Percentiles rank a stretch among this genome's conserved stretches.
phyloP scores from a whole-genome alignment of 208 protist species.

The Porcisia deanei region DNA sequence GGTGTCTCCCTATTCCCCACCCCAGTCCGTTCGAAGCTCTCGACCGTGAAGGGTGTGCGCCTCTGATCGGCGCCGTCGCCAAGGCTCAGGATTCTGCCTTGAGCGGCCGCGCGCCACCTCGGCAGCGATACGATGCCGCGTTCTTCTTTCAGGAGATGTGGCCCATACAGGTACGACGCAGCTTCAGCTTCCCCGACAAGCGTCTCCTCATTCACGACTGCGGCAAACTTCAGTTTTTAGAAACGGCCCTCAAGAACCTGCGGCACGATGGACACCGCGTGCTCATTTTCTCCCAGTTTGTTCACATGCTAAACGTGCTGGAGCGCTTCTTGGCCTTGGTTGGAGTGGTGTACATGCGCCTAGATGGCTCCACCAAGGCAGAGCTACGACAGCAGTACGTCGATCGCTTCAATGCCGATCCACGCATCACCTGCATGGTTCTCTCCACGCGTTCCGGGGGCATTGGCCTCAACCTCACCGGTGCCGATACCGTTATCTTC shows the following conservation, averaged over 20 bases:
- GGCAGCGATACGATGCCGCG: conserved; percentile 53
- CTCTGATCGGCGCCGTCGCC: conserved; percentile 36
- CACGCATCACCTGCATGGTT: conserved; percentile 97
- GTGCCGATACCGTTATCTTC: conserved; percentile 99
- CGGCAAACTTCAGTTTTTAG: conserved; percentile 96
- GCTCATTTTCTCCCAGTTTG: conserved; percentile 99
- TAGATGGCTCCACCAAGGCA: conserved; percentile 94
- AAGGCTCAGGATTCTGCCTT: conserved; percentile 10
- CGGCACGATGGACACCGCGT: conserved; percentile 88
- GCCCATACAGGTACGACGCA: conserved; percentile 68
- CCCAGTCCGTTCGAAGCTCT: conserved; percentile 26
- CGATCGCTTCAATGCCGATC: conserved; percentile 94
- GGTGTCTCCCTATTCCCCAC: conserved; percentile 44
- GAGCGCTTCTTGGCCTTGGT: conserved; percentile 95
- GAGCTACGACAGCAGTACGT: conserved; percentile 93
- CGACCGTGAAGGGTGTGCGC: conserved; percentile 31
- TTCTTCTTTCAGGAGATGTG: conserved; percentile 67
- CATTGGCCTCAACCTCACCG: conserved; percentile 98
- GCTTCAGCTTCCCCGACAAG: conserved; percentile 95
- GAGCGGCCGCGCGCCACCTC: conserved; percentile 2
- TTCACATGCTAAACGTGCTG: conserved; percentile 97
- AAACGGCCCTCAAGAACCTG: conserved; percentile 72
- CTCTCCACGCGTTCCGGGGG: conserved; percentile 97
- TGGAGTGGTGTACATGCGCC: conserved; percentile 92
- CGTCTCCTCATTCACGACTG: conserved; percentile 96